Evolutionary conservation across 163 green algal genomes (phyloP).

Genomic region (Scenedesmus sp.): DNA sequence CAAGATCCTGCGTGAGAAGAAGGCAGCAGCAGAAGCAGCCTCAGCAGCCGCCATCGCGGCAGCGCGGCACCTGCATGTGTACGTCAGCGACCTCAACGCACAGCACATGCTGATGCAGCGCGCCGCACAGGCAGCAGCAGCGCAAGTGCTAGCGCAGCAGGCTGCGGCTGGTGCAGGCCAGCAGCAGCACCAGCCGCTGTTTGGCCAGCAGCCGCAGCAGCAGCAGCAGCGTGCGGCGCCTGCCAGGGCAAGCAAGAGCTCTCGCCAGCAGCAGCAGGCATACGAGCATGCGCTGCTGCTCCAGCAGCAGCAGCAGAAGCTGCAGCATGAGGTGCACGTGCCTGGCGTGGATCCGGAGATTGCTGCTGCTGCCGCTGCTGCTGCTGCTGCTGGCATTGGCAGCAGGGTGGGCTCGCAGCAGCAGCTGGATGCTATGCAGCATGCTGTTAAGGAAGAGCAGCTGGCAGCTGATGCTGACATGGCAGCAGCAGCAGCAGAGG

Average conservation of each 20-base stretch:
- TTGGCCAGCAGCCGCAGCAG: background rate
- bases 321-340: background rate
- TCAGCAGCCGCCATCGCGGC: background rate
- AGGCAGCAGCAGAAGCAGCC: conserved; percentile 33
- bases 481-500: conserved; percentile 19
- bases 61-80: conserved; percentile 31
- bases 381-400: background rate
- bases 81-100: conserved; percentile 26
- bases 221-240: background rate
- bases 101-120: conserved; percentile 34
- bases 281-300: background rate
- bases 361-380: background rate
- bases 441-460: background rate
- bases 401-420: conserved; percentile 9
- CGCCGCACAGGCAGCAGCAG: conserved; percentile 26
- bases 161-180: background rate
- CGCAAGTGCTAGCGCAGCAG: background rate
- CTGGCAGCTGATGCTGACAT: background rate
- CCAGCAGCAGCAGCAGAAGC: background rate
- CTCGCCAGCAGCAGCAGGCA: background rate
- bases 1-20: conserved; percentile 51
- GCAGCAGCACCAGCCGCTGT: background rate
- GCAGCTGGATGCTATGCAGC: conserved; percentile 22
- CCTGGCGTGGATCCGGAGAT: background rate
- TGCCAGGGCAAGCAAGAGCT: background rate